phyloP scores from a whole-genome alignment of 2,329 filamentous ascomycete genomes.

The Diaporthe sp. region DNA sequence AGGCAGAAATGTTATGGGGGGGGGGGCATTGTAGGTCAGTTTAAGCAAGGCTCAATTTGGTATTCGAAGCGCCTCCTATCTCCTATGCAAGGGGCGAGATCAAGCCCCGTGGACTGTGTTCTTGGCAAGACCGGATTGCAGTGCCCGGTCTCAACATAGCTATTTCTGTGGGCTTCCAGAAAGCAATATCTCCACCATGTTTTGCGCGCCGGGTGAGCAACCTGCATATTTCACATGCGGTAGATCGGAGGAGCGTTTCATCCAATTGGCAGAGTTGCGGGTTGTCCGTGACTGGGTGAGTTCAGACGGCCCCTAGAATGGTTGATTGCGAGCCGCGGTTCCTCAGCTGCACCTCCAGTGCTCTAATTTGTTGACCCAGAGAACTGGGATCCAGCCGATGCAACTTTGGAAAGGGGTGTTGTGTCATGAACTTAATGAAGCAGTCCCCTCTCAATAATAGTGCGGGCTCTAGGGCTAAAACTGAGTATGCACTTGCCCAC shows the following conservation, averaged over 20 bases:
- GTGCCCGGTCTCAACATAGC: conserved; percentile 5
- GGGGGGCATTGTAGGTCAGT: neutral
- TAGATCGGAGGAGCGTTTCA: conserved; percentile 20
- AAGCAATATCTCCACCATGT: neutral
- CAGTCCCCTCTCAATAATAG: neutral
- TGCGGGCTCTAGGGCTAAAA: neutral
- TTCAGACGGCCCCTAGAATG: neutral
- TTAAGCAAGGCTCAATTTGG: neutral
- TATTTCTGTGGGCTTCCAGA: neutral
- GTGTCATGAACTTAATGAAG: neutral
- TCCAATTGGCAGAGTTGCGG: neutral
- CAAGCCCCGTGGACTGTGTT: neutral
- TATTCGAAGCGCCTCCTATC: neutral
- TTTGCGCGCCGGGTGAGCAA: neutral
- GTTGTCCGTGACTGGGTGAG: neutral
- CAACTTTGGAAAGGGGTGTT: neutral
- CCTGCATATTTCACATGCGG: neutral
- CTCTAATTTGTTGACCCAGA: neutral
- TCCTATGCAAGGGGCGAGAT: neutral
- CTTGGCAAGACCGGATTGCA: neutral
- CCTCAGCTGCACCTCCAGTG: neutral
- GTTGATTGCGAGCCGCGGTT: neutral
- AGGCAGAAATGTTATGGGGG: neutral
- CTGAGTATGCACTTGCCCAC: no score
- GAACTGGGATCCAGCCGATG: neutral